Conservation (phyloP, 371 early-diverging fungal genomes). For the Mortierella sp. region DNA sequence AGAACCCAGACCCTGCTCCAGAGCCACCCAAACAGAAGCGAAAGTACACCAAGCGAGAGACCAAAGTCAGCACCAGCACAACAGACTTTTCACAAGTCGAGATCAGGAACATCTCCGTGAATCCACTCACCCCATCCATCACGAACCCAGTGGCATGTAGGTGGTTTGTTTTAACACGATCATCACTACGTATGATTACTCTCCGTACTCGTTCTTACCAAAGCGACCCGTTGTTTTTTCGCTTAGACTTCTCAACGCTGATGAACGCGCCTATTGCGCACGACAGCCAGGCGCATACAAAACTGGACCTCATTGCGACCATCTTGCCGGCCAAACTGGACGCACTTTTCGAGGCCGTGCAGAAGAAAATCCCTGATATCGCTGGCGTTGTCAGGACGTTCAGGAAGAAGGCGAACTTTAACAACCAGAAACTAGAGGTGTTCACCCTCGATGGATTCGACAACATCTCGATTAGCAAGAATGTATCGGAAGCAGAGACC, state of each 20-base stretch:
- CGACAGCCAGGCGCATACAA: conserved; percentile 36
- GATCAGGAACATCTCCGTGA: conserved; percentile 50
- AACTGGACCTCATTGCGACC: conserved; percentile 22
- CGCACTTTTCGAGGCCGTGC: conserved; percentile 31
- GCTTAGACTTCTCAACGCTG: conserved; percentile 31
- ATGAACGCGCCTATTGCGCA: conserved; percentile 34
- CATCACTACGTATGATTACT: neutral
- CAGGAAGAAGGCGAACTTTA: conserved; percentile 10
- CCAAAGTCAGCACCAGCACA: conserved; percentile 4
- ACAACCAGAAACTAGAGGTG: neutral
- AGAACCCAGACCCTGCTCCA: neutral
- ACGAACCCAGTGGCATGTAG: conserved; percentile 32
- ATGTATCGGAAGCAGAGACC: conserved; percentile 17
- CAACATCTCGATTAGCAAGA: conserved; percentile 19
- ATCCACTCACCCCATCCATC: conserved; percentile 27
- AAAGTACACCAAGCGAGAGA: conserved; percentile 7
- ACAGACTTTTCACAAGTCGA: conserved; percentile 26
- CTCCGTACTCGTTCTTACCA: neutral
- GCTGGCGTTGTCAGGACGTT: conserved; percentile 15
- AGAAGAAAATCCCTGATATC: conserved; percentile 23
- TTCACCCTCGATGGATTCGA: conserved; percentile 21
- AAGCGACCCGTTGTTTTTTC: neutral
- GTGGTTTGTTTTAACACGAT: neutral
- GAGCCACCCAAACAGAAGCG: neutral
- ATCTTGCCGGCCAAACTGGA: conserved; percentile 25